A percentile compares a stretch with the other conserved stretches of the same genome.
These are phyloP conservation scores for Trypanosoma avium DNA, from an alignment of 208 protist genomes.

Conservation along the genomic window DNA sequence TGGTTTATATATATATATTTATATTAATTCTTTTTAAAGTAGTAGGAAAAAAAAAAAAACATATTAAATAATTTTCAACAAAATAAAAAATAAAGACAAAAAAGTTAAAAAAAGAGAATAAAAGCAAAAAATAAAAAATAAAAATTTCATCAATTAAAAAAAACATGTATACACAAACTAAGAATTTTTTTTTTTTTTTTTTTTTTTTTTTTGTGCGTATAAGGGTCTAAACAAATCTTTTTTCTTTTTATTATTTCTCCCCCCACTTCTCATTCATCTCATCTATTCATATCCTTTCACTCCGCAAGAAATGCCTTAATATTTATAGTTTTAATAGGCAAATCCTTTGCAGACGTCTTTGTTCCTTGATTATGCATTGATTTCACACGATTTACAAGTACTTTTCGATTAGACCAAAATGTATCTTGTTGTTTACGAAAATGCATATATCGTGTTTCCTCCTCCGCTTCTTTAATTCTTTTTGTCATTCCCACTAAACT, in stretches of 20 bases:
- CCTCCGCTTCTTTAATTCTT: conserved; percentile 84
- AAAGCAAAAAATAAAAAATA: no score
- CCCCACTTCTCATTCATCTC: background rate
- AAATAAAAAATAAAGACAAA: no score
- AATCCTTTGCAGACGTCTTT: conserved; percentile 60
- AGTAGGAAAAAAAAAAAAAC: no score
- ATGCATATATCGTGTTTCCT: conserved; percentile 86
- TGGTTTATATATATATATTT: no score
- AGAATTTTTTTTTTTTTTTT: no score
- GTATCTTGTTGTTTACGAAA: conserved; percentile 87
- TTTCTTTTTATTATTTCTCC: background rate
- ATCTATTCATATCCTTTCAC: conserved; percentile 10
- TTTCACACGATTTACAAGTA: conserved; percentile 90
- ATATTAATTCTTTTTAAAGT: no score
- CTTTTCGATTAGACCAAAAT: conserved; percentile 90
- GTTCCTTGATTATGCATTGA: conserved; percentile 89
- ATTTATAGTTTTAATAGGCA: conserved; percentile 86
- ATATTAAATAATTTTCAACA: no score
- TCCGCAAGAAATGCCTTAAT: conserved; percentile 85
- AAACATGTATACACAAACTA: no score
- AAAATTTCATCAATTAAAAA: no score
- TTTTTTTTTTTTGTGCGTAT: no score
- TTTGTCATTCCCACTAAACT: conserved; percentile 89
- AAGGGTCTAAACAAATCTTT: no score
- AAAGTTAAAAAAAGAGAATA: no score